phyloP scores from a whole-genome alignment of 1,139 yeast genomes.

The Spencermartinsiella ligniputridi region DNA sequence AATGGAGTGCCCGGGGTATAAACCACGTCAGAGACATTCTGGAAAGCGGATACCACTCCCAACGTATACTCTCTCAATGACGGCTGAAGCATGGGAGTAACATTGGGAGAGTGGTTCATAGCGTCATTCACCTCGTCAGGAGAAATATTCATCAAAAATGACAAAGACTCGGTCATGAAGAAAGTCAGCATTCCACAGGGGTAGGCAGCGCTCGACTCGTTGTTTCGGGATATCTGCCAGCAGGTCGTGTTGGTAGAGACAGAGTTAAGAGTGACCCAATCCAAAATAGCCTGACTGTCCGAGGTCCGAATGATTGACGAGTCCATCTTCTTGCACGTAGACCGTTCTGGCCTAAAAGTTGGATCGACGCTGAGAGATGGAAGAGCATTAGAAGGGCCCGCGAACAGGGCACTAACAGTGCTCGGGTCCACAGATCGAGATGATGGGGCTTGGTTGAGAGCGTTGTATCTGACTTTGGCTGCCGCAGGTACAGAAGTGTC shows the following conservation, averaged over 20 bases:
- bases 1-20: neutral
- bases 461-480: neutral
- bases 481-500: neutral
- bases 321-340: neutral
- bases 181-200: neutral
- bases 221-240: neutral
- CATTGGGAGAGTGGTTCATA: neutral
- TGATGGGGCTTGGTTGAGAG: neutral
- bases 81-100: neutral
- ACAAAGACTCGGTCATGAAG: neutral
- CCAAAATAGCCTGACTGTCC: neutral
- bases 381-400: neutral
- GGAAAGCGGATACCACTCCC: neutral
- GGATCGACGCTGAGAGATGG: neutral
- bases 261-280: neutral
- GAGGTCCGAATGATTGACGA: neutral
- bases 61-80: neutral
- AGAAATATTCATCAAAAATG: neutral
- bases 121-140: neutral
- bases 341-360: neutral
- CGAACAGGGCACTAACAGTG: neutral
- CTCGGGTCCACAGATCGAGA: neutral
- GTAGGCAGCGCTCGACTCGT: neutral
- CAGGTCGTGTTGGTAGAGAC: neutral
- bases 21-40: neutral